These are phyloP conservation scores for Pyrenula massariospora DNA, from an alignment of 495 filamentous ascomycete genomes.

Conservation along the genomic window DNA sequence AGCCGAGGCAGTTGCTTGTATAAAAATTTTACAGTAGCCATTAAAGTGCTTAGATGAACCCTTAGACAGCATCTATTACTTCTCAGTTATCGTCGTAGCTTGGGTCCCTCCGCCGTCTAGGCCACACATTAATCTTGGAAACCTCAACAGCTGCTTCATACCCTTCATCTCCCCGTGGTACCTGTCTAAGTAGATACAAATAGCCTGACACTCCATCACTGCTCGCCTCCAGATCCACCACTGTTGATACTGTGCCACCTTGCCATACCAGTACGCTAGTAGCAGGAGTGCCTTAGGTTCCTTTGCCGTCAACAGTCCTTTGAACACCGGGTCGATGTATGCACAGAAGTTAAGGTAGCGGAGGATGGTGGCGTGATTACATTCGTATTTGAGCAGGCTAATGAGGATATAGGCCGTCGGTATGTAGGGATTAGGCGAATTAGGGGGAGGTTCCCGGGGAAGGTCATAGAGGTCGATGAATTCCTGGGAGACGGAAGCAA, in stretches of 20 bases:
- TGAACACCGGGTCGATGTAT: background rate
- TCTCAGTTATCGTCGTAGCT: too few relatives aligned
- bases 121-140: background rate
- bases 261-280: slow-evolving; percentile 26
- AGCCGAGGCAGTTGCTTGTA: too few relatives aligned
- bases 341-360: background rate
- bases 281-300: slow-evolving; percentile 26
- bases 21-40: too few relatives aligned
- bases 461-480: slow-evolving; percentile 10
- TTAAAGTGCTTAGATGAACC: too few relatives aligned
- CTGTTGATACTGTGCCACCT: slow-evolving; percentile 6
- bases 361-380: background rate
- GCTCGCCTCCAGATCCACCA: slow-evolving; percentile 27
- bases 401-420: slow-evolving; percentile 14
- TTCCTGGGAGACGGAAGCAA: slow-evolving; percentile 9
- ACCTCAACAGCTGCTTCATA: background rate
- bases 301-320: slow-evolving; percentile 14
- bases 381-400: slow-evolving; percentile 5
- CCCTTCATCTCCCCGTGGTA: background rate
- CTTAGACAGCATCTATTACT: too few relatives aligned
- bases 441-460: slow-evolving; percentile 6
- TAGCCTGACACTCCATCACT: slow-evolving; percentile 25
- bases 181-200: slow-evolving; percentile 22
- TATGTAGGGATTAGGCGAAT: slow-evolving; percentile 20
- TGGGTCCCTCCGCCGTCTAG: background rate